Evolutionary conservation across 306 rosid species (phyloP).

Genomic region (Pyrus betulifolia): DNA sequence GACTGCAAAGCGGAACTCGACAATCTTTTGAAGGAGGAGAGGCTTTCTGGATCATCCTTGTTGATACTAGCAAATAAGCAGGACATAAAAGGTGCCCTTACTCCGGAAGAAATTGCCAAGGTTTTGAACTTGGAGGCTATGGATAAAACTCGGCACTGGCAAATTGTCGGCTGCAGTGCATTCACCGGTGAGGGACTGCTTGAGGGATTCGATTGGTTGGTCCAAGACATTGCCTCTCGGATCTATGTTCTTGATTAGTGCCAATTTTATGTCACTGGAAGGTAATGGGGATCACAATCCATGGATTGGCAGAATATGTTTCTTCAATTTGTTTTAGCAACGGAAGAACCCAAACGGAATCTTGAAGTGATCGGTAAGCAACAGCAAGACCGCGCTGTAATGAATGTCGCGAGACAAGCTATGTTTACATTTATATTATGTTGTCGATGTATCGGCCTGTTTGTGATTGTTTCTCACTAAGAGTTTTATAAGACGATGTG

Average conservation of each 20-base stretch:
- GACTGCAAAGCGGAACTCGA: constrained; percentile 70
- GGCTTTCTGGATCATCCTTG: constrained; percentile 66
- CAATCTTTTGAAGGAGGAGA: constrained; percentile 77
- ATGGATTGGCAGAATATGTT: too few relatives aligned
- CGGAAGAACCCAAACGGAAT: background rate
- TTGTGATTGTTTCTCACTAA: background rate
- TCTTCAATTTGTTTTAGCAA: background rate
- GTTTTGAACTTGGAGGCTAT: constrained; percentile 61
- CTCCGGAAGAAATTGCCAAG: constrained; percentile 63
- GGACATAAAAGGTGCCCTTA: constrained; percentile 67
- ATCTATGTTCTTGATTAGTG: constrained; percentile 41
- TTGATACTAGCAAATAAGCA: constrained; percentile 77
- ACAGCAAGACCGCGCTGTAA: background rate
- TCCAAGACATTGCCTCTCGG: constrained; percentile 66
- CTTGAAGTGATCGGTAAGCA: background rate
- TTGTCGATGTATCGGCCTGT: background rate
- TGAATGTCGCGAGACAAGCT: background rate
- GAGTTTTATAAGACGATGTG: too few relatives aligned
- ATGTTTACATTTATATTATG: background rate
- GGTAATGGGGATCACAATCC: background rate
- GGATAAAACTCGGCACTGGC: constrained; percentile 60
- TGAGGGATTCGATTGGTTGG: constrained; percentile 71
- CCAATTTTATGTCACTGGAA: background rate
- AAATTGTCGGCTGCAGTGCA: constrained; percentile 64
- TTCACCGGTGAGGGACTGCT: constrained; percentile 58